phyloP scores from a whole-genome alignment of 129 eudicot genomes.

The carrot (Daucus carota) region DNA sequence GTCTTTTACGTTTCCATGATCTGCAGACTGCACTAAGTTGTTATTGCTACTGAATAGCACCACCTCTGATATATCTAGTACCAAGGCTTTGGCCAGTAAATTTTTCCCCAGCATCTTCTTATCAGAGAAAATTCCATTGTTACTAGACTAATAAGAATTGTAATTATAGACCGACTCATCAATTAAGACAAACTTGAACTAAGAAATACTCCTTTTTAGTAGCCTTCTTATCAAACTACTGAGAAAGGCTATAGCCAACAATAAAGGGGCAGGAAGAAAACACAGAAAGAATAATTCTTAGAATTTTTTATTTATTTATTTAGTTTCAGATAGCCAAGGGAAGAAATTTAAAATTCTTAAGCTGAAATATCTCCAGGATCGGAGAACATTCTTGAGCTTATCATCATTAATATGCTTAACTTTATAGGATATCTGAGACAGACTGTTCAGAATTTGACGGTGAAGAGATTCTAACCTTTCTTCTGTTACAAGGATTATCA shows the following conservation, averaged over 20 bases:
- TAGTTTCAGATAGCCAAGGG: too few species aligned
- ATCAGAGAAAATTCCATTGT: conserved; percentile 8
- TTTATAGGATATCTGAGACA: too few species aligned
- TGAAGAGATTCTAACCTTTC: too few species aligned
- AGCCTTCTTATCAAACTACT: not conserved
- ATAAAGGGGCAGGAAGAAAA: too few species aligned
- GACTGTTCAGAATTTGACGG: too few species aligned
- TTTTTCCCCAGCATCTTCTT: not conserved
- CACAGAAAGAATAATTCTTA: too few species aligned
- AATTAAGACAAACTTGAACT: not conserved
- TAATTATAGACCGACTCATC: not conserved
- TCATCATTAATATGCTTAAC: too few species aligned
- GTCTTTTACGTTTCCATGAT: not conserved
- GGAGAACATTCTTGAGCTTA: too few species aligned
- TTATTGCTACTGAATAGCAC: not conserved
- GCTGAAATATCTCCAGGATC: too few species aligned
- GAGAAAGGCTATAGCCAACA: not conserved
- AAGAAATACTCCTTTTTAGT: not conserved
- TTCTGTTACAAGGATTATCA: too few species aligned
- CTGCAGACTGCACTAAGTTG: not conserved
- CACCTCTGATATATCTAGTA: not conserved
- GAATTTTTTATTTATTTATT: too few species aligned
- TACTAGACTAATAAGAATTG: not conserved
- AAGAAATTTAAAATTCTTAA: too few species aligned
- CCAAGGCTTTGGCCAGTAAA: not conserved